Base-by-base conservation (phyloP, 495 filamentous ascomycete species). In the Neurospora sp. region DNA sequence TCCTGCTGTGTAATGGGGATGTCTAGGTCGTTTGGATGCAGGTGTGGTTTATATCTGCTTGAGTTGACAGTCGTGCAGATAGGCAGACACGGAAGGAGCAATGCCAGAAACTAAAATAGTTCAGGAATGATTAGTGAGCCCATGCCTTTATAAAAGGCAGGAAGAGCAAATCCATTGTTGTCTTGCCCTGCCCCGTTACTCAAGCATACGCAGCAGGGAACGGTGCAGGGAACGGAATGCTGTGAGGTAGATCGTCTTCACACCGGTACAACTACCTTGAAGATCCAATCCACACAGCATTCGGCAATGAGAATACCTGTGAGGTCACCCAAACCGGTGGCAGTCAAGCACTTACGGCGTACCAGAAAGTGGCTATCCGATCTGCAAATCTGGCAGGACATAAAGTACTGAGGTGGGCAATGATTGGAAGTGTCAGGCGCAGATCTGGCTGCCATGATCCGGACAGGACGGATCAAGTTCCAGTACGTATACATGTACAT, bases 381-480 rank as follows among this genome's bases (percentile, higher is more conserved):
- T 66, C 54, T 66, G 54, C 54, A 66, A 35, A 66, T 37, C 35
- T 72, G 54, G 20, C 72, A 74, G 20, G 35, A 6, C 48, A 66
- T 73, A 39, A 62, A 69, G 39, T 18, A 39, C 40, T 27, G 38
- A 71, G 44, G 38, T 69, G 42, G 31, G 42, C 42, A 70, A 54
- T 59, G 42, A 75, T 69, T 38, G 44, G 71, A 59, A 46, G 37
- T 18, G 31, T 39, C 35, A 20, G 16, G 20, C 71, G 40, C 27
- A 76, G 48, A 71, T 75, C 74, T 77, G 31, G 54, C 48, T 69
- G 70, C 75, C 73, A 73, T 75, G 71, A 77, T 66, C 74, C 71
- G 71, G 54, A 37, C 71, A 59, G 59, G 72, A 69, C 54, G 70
- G 70, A 73, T 8, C 27, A 66, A 35, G 54, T 37, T 4, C 27